phyloP scores from a whole-genome alignment of 2,329 filamentous ascomycete species.

The Pseudocercospora fuligena region DNA sequence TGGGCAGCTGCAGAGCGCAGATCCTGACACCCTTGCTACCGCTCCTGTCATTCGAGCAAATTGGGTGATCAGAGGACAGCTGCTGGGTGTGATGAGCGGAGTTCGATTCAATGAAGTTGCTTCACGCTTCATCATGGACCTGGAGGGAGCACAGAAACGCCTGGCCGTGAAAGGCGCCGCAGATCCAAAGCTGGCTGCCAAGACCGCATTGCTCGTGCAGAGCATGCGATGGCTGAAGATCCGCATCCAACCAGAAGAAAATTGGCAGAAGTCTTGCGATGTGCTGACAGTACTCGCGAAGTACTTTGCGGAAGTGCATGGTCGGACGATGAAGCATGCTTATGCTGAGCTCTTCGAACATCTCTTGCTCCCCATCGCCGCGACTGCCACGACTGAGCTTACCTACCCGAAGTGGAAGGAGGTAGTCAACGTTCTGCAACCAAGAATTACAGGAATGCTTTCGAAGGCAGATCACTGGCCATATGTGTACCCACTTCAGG shows the following conservation, averaged over 20 bases:
- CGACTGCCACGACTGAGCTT: constrained; percentile 74
- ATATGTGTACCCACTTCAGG: constrained; percentile 84
- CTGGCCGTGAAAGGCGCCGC: constrained; percentile 71
- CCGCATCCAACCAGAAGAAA: constrained; percentile 71
- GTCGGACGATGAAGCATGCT: constrained; percentile 86
- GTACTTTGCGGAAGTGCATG: constrained; percentile 83
- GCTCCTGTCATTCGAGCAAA: constrained; percentile 89
- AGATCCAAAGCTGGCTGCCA: constrained; percentile 74
- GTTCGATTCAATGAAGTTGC: constrained; percentile 87
- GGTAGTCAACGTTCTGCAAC: constrained; percentile 77
- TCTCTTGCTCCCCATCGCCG: constrained; percentile 83
- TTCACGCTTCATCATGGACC: constrained; percentile 77
- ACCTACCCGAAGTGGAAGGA: constrained; percentile 84
- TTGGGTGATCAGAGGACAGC: constrained; percentile 90
- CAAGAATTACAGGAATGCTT: constrained; percentile 81
- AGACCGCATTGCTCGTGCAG: constrained; percentile 82
- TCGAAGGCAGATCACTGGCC: constrained; percentile 92
- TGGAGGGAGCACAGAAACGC: constrained; percentile 78
- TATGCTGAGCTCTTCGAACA: constrained; percentile 93
- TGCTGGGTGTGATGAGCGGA: constrained; percentile 95
- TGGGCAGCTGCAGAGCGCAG: constrained; percentile 86
- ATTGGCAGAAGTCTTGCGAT: constrained; percentile 86
- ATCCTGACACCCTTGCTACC: constrained; percentile 76
- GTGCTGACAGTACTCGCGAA: constrained; percentile 82
- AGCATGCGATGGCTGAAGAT: constrained; percentile 91